These are phyloP conservation scores for Solanum megistacrolobum DNA, from an alignment of 257 asterid species.

Conservation along the genomic window DNA sequence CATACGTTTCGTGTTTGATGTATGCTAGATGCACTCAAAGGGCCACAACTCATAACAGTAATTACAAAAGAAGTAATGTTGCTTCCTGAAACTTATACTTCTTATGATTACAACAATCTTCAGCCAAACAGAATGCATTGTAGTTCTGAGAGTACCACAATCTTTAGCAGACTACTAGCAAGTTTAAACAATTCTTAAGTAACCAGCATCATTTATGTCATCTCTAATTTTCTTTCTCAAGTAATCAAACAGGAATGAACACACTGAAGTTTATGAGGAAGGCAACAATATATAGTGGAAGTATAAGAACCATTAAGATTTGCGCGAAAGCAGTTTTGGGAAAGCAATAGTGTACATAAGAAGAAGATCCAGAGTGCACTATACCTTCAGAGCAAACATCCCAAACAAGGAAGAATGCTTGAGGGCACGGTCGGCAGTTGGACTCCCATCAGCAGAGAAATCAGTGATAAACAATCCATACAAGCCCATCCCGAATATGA, in stretches of 20 bases:
- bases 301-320: neutral
- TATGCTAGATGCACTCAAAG: neutral
- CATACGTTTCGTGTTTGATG: neutral
- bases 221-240: neutral
- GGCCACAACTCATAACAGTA: neutral
- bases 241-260: neutral
- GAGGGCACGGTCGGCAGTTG: conserved; percentile 63
- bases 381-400: conserved; percentile 73
- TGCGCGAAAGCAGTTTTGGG: neutral
- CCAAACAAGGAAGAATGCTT: conserved; percentile 84
- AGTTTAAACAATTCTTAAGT: too few species aligned
- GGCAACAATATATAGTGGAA: neutral
- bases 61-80: neutral
- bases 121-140: neutral
- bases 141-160: neutral
- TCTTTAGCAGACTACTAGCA: neutral
- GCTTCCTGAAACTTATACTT: neutral
- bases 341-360: neutral
- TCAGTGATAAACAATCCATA: conserved; percentile 82
- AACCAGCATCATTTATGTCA: neutral
- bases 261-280: neutral
- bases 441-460: conserved; percentile 32
- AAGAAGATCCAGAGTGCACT: neutral
- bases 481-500: conserved; percentile 94
- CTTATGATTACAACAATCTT: neutral